Base-by-base conservation (phyloP, 2,329 filamentous ascomycete genomes). In the Paracamarosporium sp. region DNA sequence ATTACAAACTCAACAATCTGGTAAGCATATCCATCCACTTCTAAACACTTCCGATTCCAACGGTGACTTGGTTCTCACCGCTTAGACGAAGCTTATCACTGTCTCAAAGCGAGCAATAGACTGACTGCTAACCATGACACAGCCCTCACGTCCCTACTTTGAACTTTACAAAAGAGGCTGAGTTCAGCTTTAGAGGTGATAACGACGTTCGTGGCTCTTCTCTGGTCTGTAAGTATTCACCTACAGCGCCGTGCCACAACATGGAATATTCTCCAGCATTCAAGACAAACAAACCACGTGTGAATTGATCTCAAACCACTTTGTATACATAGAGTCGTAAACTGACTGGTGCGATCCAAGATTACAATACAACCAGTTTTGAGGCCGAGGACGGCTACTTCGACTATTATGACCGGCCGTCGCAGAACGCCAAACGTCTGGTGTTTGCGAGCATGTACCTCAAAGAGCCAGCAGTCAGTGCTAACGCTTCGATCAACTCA, bases 381-480 rank as follows among this genome's bases (percentile, higher is more conserved):
- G 56, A 55, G 7, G 70, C 61, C 1, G 57, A 55, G 1, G 56
- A 61, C 6, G 67, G 60, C 5, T 76, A 53, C 46, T 76, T 76
- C 38, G 75, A 77, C 46, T 77, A 77, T 46, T 78, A 73, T 40
- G 74, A 76, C 45, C 71, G 74, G 48, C 74, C 74, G 1, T 73
- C 71, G 1, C 76, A 76, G 57, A 71, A 70, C 40, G 66, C 69
- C 15, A 69, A 64, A 27, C 68, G 72, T 11, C 51, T 76, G 5
- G 66, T 68, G 2, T 67, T 72, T 40, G 74, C 68, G n/a, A 68
- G 63, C 17, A 68, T 67, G 5, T 78, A 76, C 52, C 52, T 72
- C n/a, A 65, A 69, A 15, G 70, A 71, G 45, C 63, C 75, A 25
- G 69, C 73, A 31, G 53, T 61, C 12, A 57, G 63, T 6, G 53